These are phyloP conservation scores for Cryptosporidium tyzzeri DNA, from an alignment of 169 alveolate species.

Conservation along the genomic window DNA sequence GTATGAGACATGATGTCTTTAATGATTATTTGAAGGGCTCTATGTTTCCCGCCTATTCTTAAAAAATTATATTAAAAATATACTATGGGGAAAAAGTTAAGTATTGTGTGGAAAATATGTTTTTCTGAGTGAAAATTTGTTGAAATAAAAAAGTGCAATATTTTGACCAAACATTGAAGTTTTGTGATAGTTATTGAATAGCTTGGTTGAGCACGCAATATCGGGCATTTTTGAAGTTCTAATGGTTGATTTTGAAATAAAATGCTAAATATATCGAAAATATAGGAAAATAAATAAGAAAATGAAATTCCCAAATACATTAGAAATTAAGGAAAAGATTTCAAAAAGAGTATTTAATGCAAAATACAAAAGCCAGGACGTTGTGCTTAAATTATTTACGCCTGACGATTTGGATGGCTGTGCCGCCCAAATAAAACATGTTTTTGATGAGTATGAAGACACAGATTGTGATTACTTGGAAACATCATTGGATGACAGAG, in stretches of 20 bases:
- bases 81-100: neutral
- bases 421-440: slow-evolving; percentile 74
- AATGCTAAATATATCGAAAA: neutral
- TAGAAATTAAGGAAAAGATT: slow-evolving; percentile 16
- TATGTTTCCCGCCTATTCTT: slow-evolving; percentile 9
- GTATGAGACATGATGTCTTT: slow-evolving; percentile 73
- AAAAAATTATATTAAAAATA: neutral
- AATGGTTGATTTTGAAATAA: neutral
- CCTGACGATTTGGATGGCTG: slow-evolving; percentile 34
- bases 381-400: slow-evolving; percentile 38
- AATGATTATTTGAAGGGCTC: slow-evolving; percentile 57
- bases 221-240: neutral
- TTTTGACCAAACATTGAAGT: neutral
- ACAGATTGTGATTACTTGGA: slow-evolving; percentile 25
- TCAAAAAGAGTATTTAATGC: slow-evolving; percentile 60
- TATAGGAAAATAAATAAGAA: neutral
- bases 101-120: slow-evolving; percentile 12
- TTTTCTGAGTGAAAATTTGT: neutral
- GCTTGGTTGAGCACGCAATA: neutral
- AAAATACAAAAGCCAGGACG: neutral
- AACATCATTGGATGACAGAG: slow-evolving; percentile 37
- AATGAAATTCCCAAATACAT: slow-evolving; percentile 18
- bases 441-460: neutral
- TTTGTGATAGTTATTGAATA: neutral
- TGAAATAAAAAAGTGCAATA: neutral